phyloP scores from a whole-genome alignment of 1,139 yeast genomes.

The Nakaseomyces uthaithaninus region DNA sequence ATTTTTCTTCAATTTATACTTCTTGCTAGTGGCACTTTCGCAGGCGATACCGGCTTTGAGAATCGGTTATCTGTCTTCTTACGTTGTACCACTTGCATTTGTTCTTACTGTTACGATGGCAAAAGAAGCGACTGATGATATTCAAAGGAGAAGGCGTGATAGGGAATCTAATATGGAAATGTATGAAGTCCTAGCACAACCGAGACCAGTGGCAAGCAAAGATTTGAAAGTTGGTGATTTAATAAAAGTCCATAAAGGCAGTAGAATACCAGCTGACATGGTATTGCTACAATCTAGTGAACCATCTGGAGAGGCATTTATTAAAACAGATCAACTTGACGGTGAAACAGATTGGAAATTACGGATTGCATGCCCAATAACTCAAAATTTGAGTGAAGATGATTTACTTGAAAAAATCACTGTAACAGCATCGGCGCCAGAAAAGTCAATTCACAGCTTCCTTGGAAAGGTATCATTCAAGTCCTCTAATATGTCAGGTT shows the following conservation, averaged over 20 bases:
- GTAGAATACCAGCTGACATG: constrained; percentile 89
- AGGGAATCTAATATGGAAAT: constrained; percentile 77
- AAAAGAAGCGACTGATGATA: constrained; percentile 92
- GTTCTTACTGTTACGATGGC: constrained; percentile 88
- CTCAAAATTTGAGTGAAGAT: constrained; percentile 50
- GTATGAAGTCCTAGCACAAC: constrained; percentile 58
- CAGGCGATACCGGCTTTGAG: constrained; percentile 87
- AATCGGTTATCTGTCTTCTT: constrained; percentile 88
- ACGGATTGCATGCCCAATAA: constrained; percentile 62
- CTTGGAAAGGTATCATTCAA: constrained; percentile 58
- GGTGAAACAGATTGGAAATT: constrained; percentile 99
- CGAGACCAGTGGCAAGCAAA: constrained; percentile 48
- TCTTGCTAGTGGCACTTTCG: constrained; percentile 84
- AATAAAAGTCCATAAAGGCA: constrained; percentile 72
- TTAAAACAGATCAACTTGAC: constrained; percentile 94
- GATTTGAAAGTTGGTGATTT: constrained; percentile 80
- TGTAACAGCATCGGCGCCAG: constrained; percentile 67
- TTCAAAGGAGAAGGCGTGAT: constrained; percentile 83
- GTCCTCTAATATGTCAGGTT: constrained; percentile 48
- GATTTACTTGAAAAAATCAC: constrained; percentile 43
- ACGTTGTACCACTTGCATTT: constrained; percentile 88
- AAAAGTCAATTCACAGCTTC: constrained; percentile 74
- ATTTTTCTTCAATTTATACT: constrained; percentile 89
- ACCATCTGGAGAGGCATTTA: constrained; percentile 76
- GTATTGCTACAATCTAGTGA: constrained; percentile 79